A percentile compares a stretch with the other conserved stretches of the same genome.
Evolutionary conservation across 2,329 filamentous ascomycete genomes (phyloP).

Genomic region (Cadophora gregata): DNA sequence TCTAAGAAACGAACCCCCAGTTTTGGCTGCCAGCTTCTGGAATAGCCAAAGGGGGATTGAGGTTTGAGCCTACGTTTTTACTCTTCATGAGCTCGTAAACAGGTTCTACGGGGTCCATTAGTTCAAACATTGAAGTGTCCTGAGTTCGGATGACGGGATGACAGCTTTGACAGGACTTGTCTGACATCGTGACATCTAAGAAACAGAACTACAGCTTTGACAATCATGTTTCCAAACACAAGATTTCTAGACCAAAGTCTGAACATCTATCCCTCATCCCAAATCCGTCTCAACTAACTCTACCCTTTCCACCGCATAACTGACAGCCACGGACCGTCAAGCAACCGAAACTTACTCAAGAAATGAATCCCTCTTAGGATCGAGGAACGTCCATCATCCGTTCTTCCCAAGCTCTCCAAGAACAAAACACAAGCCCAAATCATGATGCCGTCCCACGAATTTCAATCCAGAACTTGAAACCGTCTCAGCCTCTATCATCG

Average conservation of each 20-base stretch:
- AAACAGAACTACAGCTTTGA: neutral
- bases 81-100: neutral
- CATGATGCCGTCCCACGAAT: neutral
- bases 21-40: neutral
- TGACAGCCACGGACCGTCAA: constrained; percentile 6
- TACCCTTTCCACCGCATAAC: neutral
- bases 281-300: too few relatives aligned
- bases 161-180: neutral
- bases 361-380: neutral
- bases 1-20: neutral
- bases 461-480: neutral
- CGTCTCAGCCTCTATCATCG: neutral
- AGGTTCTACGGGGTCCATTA: neutral
- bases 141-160: neutral
- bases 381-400: constrained; percentile 11
- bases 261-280: neutral
- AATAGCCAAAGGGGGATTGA: neutral
- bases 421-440: constrained; percentile 4
- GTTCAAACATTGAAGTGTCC: neutral
- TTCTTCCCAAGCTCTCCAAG: neutral
- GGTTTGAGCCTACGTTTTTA: neutral
- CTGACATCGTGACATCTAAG: neutral
- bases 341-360: neutral
- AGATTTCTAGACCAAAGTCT: neutral
- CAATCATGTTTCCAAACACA: neutral